A percentile compares a stretch with the other conserved stretches of the same genome.
phyloP scores from a whole-genome alignment of 2,329 filamentous ascomycete genomes.

The Paramyrothecium roridum region DNA sequence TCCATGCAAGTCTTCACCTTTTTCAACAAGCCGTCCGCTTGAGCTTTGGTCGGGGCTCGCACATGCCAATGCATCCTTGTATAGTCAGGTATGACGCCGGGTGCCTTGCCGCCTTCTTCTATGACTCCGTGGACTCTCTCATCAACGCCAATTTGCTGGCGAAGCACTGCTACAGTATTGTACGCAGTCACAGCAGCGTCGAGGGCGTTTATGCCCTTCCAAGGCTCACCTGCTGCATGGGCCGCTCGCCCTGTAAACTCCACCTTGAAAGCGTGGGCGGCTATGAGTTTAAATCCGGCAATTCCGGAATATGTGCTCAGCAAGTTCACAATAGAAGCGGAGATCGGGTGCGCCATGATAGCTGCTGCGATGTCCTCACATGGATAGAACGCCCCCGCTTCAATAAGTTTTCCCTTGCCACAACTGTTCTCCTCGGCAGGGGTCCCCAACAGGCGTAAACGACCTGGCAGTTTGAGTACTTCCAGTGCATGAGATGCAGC shows the following conservation, averaged over 20 bases:
- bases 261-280: slow-evolving; percentile 26
- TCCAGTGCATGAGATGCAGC: slow-evolving; percentile 29
- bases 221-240: slow-evolving; percentile 32
- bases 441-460: slow-evolving; percentile 37
- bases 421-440: slow-evolving; percentile 36
- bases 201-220: slow-evolving; percentile 33
- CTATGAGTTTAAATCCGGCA: slow-evolving; percentile 25
- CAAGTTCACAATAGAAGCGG: background rate
- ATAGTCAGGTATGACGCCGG: slow-evolving; percentile 37
- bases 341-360: slow-evolving; percentile 24
- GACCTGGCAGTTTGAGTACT: slow-evolving; percentile 23
- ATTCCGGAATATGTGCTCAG: slow-evolving; percentile 11
- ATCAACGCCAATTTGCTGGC: slow-evolving; percentile 33
- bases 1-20: slow-evolving; percentile 33
- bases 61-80: slow-evolving; percentile 36
- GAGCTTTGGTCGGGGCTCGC: slow-evolving; percentile 27
- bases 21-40: slow-evolving; percentile 19
- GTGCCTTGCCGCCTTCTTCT: slow-evolving; percentile 28
- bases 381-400: slow-evolving; percentile 21
- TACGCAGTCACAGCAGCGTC: slow-evolving; percentile 33
- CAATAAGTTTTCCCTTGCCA: slow-evolving; percentile 30
- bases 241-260: slow-evolving; percentile 29
- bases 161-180: slow-evolving; percentile 29
- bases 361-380: slow-evolving; percentile 18
- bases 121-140: slow-evolving; percentile 35